These are phyloP conservation scores for Parmelia sp. DNA, from an alignment of 495 filamentous ascomycete genomes.

Conservation along the genomic window DNA sequence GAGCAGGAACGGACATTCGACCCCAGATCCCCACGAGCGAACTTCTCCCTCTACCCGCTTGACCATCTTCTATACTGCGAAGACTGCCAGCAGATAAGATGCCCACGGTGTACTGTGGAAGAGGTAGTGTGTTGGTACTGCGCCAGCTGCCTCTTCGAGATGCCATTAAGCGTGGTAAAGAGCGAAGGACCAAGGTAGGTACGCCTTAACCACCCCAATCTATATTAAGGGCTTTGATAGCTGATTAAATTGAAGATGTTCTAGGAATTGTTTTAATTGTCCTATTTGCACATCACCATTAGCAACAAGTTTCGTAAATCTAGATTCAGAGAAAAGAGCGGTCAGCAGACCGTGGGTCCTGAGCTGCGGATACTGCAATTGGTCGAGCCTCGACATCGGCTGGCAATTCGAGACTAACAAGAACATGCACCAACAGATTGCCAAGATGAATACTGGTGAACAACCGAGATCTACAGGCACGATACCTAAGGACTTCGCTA, in stretches of 20 bases:
- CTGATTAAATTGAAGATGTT: slow-evolving; percentile 55
- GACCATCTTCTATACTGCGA: slow-evolving; percentile 93
- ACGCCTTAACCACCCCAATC: neutral
- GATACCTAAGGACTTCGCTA: neutral
- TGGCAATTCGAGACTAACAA: slow-evolving; percentile 84
- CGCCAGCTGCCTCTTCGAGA: slow-evolving; percentile 93
- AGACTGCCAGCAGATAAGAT: slow-evolving; percentile 92
- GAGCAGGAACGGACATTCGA: slow-evolving; percentile 80
- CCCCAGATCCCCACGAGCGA: slow-evolving; percentile 72
- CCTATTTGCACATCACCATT: slow-evolving; percentile 81
- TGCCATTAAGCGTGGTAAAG: slow-evolving; percentile 81
- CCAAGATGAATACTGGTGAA: slow-evolving; percentile 32
- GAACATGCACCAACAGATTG: slow-evolving; percentile 74
- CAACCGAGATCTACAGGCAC: slow-evolving; percentile 27
- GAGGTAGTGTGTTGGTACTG: slow-evolving; percentile 93
- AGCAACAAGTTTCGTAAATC: slow-evolving; percentile 59
- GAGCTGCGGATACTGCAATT: slow-evolving; percentile 81
- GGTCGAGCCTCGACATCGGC: slow-evolving; percentile 83
- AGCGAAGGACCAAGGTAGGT: slow-evolving; percentile 86
- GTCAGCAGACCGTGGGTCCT: slow-evolving; percentile 66
- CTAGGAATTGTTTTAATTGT: slow-evolving; percentile 90
- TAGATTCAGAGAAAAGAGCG: slow-evolving; percentile 42
- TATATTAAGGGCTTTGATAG: slow-evolving; percentile 8
- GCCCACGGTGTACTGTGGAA: slow-evolving; percentile 82
- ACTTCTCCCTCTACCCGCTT: slow-evolving; percentile 86